These are phyloP conservation scores for Calonectria pseudoturangicola DNA, from an alignment of 2,329 filamentous ascomycete species.

Conservation along the genomic window DNA sequence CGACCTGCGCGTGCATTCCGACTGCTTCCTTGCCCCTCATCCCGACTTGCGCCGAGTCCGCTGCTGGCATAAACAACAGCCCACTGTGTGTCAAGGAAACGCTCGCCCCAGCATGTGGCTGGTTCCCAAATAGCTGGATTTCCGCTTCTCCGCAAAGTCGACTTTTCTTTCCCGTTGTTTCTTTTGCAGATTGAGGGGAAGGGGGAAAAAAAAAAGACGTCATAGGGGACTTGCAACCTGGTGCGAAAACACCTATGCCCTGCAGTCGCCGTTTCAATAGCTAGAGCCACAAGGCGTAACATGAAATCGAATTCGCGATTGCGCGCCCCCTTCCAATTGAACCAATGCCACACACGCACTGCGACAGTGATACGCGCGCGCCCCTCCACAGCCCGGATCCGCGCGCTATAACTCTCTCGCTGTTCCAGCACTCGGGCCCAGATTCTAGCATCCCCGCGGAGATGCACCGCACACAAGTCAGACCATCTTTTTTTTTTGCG, in stretches of 20 bases:
- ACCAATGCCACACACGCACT: neutral
- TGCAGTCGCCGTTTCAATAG: neutral
- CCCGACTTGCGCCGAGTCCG: conserved; percentile 51
- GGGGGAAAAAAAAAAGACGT: neutral
- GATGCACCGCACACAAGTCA: conserved; percentile 51
- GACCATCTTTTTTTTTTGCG: conserved; percentile 46
- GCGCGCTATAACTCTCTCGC: conserved; percentile 5
- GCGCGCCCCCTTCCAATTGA: neutral
- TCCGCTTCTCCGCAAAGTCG: conserved; percentile 52
- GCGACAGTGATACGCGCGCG: neutral
- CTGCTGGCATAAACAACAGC: conserved; percentile 44
- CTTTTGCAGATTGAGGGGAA: neutral
- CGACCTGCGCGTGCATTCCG: conserved; percentile 42
- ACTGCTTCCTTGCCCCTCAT: conserved; percentile 40
- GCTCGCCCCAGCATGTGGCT: conserved; percentile 41
- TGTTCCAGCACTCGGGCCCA: neutral
- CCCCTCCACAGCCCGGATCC: conserved; percentile 5
- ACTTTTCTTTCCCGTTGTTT: neutral
- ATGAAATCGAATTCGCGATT: neutral
- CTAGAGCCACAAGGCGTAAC: too few species aligned
- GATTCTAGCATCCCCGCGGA: conserved; percentile 48
- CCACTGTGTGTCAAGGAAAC: conserved; percentile 53
- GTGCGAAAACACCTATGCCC: conserved; percentile 4
- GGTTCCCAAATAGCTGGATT: conserved; percentile 44
- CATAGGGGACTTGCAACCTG: neutral